Conservation (phyloP, 129 eudicot genomes). For the Flaveria ramosissima region DNA sequence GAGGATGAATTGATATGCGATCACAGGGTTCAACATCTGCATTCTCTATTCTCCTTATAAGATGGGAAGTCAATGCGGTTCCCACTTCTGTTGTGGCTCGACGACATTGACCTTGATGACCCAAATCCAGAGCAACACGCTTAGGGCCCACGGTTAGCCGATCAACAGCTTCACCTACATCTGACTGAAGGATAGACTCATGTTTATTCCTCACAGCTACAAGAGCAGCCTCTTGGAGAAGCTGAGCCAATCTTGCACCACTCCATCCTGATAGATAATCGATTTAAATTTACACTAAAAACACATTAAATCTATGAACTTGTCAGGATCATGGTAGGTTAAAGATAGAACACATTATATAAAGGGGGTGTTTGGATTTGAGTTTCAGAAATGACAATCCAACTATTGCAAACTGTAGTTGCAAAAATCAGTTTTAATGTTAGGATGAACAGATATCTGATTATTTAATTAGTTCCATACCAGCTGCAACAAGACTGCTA, state of each 20-base stretch:
- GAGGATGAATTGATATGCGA: constrained; percentile 88
- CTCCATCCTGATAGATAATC: constrained; percentile 71
- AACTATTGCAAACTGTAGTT: neutral
- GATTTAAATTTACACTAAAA: constrained; percentile 10
- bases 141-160: constrained; percentile 89
- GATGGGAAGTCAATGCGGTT: constrained; percentile 77
- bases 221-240: constrained; percentile 94
- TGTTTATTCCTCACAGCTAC: constrained; percentile 85
- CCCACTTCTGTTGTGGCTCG: constrained; percentile 89
- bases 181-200: constrained; percentile 64
- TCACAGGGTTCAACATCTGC: constrained; percentile 80
- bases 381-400: neutral
- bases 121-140: constrained; percentile 67
- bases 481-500: neutral
- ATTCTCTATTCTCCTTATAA: constrained; percentile 62
- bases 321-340: neutral
- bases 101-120: constrained; percentile 89
- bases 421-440: neutral
- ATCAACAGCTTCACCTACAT: constrained; percentile 91
- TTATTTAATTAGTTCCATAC: neutral
- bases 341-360: constrained; percentile 11
- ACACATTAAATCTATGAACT: neutral
- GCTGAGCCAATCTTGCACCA: constrained; percentile 94
- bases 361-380: neutral
- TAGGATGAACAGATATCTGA: neutral